A percentile compares a stretch with the other conserved stretches of the same genome.
phyloP scores from a whole-genome alignment of 805 yeast genomes.

The Ogataea trehalophila region DNA sequence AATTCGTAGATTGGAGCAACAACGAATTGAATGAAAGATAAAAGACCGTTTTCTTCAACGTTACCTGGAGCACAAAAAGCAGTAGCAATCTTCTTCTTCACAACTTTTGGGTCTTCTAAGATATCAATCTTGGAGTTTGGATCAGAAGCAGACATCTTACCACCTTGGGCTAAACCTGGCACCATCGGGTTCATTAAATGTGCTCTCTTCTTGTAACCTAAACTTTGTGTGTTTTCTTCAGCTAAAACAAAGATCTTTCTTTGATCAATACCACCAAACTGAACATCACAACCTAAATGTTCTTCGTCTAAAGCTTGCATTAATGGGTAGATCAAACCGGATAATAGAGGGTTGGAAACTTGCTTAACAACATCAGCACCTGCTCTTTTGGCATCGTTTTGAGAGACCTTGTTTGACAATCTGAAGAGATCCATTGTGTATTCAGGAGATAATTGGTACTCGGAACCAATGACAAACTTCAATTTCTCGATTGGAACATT shows the following conservation, averaged over 20 bases:
- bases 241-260: slow-evolving; percentile 96
- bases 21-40: slow-evolving; percentile 81
- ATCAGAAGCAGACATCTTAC: slow-evolving; percentile 98
- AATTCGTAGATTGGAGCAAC: slow-evolving; percentile 82
- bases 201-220: slow-evolving; percentile 96
- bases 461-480: slow-evolving; percentile 78
- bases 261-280: slow-evolving; percentile 99
- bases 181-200: slow-evolving; percentile 99
- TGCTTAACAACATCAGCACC: slow-evolving; percentile 99
- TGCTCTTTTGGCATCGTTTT: slow-evolving; percentile 96
- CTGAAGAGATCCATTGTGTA: slow-evolving; percentile 89
- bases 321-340: slow-evolving; percentile 93
- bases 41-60: slow-evolving; percentile 84
- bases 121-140: slow-evolving; percentile 96
- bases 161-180: slow-evolving; percentile 95
- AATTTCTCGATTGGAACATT: slow-evolving; percentile 90
- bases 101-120: slow-evolving; percentile 80
- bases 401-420: slow-evolving; percentile 78
- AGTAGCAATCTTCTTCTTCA: slow-evolving; percentile 83
- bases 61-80: slow-evolving; percentile 97
- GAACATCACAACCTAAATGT: slow-evolving; percentile 81
- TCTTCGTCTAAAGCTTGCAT: slow-evolving; percentile 99
- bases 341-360: slow-evolving; percentile 86
- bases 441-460: slow-evolving; percentile 74
- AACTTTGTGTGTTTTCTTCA: slow-evolving; percentile 80